A percentile compares a stretch with the other conserved stretches of the same genome.
These are phyloP conservation scores for Termitomyces sp. DNA, from an alignment of 768 basidiomycete genomes.

Conservation along the genomic window DNA sequence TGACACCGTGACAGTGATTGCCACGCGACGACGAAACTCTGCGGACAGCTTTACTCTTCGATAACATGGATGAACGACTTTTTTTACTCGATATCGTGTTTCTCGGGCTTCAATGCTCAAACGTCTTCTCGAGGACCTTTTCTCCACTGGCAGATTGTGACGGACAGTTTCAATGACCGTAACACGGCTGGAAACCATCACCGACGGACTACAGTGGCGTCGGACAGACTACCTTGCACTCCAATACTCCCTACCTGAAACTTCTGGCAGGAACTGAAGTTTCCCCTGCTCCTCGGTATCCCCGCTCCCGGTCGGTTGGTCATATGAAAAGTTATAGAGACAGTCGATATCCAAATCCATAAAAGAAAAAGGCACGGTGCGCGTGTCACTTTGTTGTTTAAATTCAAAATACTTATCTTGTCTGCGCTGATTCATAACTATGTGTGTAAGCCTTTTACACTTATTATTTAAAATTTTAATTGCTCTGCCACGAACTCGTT, in stretches of 20 bases:
- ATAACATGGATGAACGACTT: not conserved
- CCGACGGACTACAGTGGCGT: constrained; percentile 1
- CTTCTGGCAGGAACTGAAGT: not conserved
- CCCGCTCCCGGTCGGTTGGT: constrained; percentile 1
- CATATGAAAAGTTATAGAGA: constrained; percentile 2
- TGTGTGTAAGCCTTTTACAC: not conserved
- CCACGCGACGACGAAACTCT: no score
- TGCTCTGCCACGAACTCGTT: not conserved
- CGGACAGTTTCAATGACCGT: not conserved
- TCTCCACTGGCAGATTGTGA: not conserved
- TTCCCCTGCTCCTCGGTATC: constrained; percentile 11
- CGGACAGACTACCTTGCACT: not conserved
- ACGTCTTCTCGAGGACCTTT: not conserved
- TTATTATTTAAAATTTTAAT: not conserved
- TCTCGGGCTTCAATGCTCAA: not conserved
- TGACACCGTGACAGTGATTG: no score
- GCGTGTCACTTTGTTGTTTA: not conserved
- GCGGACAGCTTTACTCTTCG: not conserved
- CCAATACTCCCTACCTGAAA: not conserved
- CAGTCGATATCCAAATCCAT: not conserved
- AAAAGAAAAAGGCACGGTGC: not conserved
- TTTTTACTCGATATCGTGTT: not conserved
- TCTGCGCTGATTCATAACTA: not conserved
- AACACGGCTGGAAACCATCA: constrained; percentile 6
- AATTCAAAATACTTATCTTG: not conserved